phyloP scores from a whole-genome alignment of 225 moss, liverwort and hornwort species.

The Marchantia polymorpha region DNA sequence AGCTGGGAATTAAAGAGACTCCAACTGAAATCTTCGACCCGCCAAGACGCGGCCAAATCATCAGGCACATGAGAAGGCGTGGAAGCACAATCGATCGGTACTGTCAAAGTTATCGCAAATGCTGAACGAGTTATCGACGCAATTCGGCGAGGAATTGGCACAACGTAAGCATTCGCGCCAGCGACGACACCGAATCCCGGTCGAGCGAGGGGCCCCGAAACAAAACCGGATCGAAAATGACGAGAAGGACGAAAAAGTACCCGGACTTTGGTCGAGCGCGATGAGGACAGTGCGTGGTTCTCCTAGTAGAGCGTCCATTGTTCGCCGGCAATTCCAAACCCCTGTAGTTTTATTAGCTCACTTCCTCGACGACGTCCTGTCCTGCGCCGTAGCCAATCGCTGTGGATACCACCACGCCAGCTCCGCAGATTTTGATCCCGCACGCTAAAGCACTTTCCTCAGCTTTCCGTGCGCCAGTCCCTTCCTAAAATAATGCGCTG shows the following conservation, averaged over 20 bases:
- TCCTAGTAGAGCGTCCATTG: constrained; percentile 46
- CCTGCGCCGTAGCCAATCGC: constrained; percentile 12
- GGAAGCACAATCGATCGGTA: not conserved
- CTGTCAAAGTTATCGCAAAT: not conserved
- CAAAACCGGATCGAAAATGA: not conserved
- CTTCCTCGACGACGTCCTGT: constrained; percentile 11
- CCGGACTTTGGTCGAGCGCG: constrained; percentile 48
- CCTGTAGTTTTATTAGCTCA: constrained; percentile 17
- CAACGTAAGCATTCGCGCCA: not conserved
- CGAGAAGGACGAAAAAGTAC: not conserved
- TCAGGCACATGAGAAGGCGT: too few relatives aligned
- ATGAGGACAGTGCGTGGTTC: constrained; percentile 53
- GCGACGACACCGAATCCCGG: not conserved
- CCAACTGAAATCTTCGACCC: too few relatives aligned
- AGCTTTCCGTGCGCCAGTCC: constrained; percentile 14
- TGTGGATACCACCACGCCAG: constrained; percentile 14
- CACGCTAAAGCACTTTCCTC: constrained; percentile 18
- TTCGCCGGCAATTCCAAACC: constrained; percentile 10
- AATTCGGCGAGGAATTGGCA: not conserved
- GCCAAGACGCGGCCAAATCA: too few relatives aligned
- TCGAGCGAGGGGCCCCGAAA: not conserved
- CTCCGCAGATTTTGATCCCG: constrained; percentile 6
- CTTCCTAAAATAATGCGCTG: not conserved
- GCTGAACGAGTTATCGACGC: not conserved
- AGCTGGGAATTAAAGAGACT: too few relatives aligned